Evolutionary conservation across 2,329 filamentous ascomycete genomes (phyloP), one percentile per base, ranked within the genome.

Genomic region (Colletotrichum neosansevieriae): DNA sequence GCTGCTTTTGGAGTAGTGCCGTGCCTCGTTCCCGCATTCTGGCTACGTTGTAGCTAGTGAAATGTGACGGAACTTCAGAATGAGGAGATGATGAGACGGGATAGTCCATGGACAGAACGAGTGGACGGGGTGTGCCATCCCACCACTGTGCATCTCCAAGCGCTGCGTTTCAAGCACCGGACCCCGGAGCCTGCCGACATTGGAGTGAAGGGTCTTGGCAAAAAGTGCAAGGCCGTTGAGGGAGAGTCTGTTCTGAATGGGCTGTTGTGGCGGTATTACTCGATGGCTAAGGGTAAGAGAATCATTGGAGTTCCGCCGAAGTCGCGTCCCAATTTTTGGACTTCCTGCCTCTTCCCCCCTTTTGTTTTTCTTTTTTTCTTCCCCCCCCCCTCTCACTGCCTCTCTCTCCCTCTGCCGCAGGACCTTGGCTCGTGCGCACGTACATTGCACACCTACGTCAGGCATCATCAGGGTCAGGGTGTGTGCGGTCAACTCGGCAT

Each of bases 201-300:
- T 47, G 47, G 54, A 36, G 45, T 12, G n/a, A 19, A 12, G 53
- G 38, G 11, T 63, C 40, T 32, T 21, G 19, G 32, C 40, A 17
- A 12, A 34, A 42, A 21, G 17, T 11, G 21, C 2, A 34, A 32
- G 10, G 58, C 49, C 51, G 51, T 45, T 49, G 40, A 63, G 42
- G 19, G 50, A 12, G 50, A 38, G 47, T 54, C 17, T 24, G 9
- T 12, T 29, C 38, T 53, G 29, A 9, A 29, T 29, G 29, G 29
- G 29, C 7, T 29, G 29, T 2, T 38, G 36, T 13, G 36, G 13
- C 10, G 10, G 57, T 56, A 57, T 70, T 71, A 71, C 70, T 66
- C 64, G 63, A 71, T 68, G 63, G 42, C 38, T 62, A 19, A 68
- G 67, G 34, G 70, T 71, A 71, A 71, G 45, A 63, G 49, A 58